phyloP scores from a whole-genome alignment of 257 asterid species.

The Jaltomata sinuosa region DNA sequence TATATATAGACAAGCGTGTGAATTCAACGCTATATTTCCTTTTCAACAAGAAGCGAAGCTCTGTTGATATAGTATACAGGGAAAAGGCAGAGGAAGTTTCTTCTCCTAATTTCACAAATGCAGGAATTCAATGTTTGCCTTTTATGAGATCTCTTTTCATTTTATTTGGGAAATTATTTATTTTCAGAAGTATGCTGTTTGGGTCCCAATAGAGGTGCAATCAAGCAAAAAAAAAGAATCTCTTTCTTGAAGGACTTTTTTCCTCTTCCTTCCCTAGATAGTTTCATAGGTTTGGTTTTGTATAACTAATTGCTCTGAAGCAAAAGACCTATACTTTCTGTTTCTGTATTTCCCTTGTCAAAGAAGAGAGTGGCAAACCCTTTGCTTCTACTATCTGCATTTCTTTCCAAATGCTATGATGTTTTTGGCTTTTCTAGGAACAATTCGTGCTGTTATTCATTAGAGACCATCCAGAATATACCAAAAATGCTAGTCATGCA shows the following conservation, averaged over 20 bases:
- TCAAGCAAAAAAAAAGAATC: neutral
- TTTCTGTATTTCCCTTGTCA: neutral
- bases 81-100: neutral
- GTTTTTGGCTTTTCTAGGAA: neutral
- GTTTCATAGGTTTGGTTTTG: neutral
- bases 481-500: neutral
- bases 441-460: neutral
- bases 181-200: neutral
- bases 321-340: neutral
- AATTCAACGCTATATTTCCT: neutral
- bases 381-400: neutral
- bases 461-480: neutral
- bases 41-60: neutral
- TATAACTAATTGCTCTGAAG: neutral
- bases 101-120: neutral
- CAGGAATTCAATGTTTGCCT: neutral
- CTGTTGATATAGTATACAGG: neutral
- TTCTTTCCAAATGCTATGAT: neutral
- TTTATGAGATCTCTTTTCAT: neutral
- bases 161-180: neutral
- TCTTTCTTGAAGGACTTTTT: neutral
- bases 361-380: neutral
- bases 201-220: neutral
- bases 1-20: neutral
- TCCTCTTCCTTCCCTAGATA: neutral